Percentiles rank a stretch among this genome's conserved stretches.
Evolutionary conservation across 2,329 filamentous ascomycete genomes (phyloP).

Genomic region (Magnaporthiopsis poae): DNA sequence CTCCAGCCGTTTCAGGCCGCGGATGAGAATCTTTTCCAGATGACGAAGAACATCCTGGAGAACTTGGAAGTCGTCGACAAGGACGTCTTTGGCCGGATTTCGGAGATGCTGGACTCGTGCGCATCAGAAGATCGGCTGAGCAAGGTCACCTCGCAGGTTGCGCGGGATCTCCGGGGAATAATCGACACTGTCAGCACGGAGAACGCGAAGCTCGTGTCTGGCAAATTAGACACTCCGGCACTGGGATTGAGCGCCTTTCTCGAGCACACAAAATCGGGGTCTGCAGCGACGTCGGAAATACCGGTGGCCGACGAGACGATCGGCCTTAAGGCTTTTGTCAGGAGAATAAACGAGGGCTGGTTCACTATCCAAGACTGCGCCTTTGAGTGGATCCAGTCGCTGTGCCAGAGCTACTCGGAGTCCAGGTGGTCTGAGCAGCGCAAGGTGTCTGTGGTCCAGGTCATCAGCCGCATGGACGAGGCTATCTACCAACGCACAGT

Average conservation of each 20-base stretch:
- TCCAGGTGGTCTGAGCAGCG: conserved; percentile 48
- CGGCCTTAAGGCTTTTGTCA: conserved; percentile 43
- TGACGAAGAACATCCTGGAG: conserved; percentile 45
- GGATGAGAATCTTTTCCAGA: conserved; percentile 46
- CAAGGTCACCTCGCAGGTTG: conserved; percentile 36
- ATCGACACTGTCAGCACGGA: conserved; percentile 44
- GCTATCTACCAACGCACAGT: conserved; percentile 37
- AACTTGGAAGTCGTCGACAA: conserved; percentile 44
- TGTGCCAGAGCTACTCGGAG: conserved; percentile 42
- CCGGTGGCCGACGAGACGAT: conserved; percentile 42
- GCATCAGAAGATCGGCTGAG: conserved; percentile 39
- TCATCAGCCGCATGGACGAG: conserved; percentile 45
- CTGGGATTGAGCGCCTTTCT: conserved; percentile 52
- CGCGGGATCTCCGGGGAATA: conserved; percentile 39
- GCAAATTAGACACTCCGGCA: conserved; percentile 41
- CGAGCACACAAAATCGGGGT: conserved; percentile 49
- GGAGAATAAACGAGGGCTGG: conserved; percentile 38
- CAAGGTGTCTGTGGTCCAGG: conserved; percentile 47
- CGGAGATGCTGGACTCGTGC: conserved; percentile 43
- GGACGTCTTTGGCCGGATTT: conserved; percentile 33
- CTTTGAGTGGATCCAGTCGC: conserved; percentile 46
- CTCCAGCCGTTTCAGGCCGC: conserved; percentile 47
- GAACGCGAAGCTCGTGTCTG: conserved; percentile 41
- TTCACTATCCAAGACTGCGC: conserved; percentile 46
- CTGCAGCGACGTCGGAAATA: conserved; percentile 37